Evolutionary conservation across 2,329 filamentous ascomycete species (phyloP), one percentile per base, ranked within the genome.

Genomic region (Beauveria brongniartii): DNA sequence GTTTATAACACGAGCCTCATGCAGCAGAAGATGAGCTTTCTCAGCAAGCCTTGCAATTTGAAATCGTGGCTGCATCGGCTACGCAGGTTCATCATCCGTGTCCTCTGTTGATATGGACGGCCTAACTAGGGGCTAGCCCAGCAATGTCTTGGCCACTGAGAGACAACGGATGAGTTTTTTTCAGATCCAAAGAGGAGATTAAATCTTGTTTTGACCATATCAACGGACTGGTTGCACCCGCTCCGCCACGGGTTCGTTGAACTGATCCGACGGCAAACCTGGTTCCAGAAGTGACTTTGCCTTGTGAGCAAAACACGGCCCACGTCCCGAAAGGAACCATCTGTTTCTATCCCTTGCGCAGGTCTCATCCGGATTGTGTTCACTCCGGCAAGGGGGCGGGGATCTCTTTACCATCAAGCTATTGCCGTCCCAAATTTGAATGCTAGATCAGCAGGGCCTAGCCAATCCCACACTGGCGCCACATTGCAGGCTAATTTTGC

Each of bases 321-420:
- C 55, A 58, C 55, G 43, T 50, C 46, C 55, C 44, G 41, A 50
- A n/a, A 44, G n/a, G 56, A 46, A 57, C 43, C n/a, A 24, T 40
- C 44, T 50, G 20, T 52, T 44, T 53, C 47, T 26, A 59, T 59
- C 57, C 57, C 57, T 59, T 59, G 48, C 37, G 47, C 40, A 51
- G 48, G 57, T 59, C 48, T 59, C 48, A 53, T 59, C 56, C 26
- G 16, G 20, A 26, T 14, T 46, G 24, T 20, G 24, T 26, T 41
- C 55, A 44, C 34, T 44, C 55, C 24, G 51, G 30, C 5, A 51
- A 51, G 51, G 51, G 46, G 55, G 46, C 43, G 55, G 44, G 10
- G n/a, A n/a, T 22, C 28, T 41, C 43, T 26, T 12, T n/a, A 14
- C 30, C 46, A 28, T 43, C 37, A 12, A 57, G 44, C 20, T 22